Percentiles rank a stretch among this genome's conserved stretches.
Evolutionary conservation across 139 green algal species (phyloP).

Genomic region (Auxenochlorella pyrenoidosa): DNA sequence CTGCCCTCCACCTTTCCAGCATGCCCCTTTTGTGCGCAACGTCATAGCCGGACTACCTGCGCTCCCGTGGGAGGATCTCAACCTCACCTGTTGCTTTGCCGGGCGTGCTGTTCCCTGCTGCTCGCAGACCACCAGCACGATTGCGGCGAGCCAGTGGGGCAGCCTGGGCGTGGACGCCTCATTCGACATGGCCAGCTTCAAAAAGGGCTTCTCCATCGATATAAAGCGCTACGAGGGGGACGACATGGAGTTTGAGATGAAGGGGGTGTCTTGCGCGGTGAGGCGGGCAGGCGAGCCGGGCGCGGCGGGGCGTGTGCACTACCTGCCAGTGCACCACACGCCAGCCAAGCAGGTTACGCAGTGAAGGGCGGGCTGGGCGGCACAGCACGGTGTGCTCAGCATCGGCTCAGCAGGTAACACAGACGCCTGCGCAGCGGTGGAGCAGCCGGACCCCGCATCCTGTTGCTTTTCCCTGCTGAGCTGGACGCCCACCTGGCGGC

Average conservation of each 20-base stretch:
- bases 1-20: too few relatives aligned
- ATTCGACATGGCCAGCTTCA: slow-evolving; percentile 79
- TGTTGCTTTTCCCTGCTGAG: neutral
- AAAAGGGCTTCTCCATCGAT: slow-evolving; percentile 59
- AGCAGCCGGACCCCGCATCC: neutral
- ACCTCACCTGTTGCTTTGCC: neutral
- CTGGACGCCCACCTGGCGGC: too few relatives aligned
- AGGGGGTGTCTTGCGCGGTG: slow-evolving; percentile 68
- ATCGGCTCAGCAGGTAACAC: too few relatives aligned
- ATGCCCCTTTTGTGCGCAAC: too few relatives aligned
- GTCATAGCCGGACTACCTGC: too few relatives aligned
- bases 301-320: too few relatives aligned
- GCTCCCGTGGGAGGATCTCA: too few relatives aligned
- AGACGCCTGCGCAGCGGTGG: too few relatives aligned
- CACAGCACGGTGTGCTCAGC: too few relatives aligned
- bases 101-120: neutral
- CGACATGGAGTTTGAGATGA: slow-evolving; percentile 93
- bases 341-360: too few relatives aligned
- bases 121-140: slow-evolving; percentile 73
- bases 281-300: neutral
- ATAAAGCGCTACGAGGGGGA: slow-evolving; percentile 59
- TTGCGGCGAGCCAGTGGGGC: slow-evolving; percentile 71
- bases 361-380: too few relatives aligned
- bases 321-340: neutral
- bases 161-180: slow-evolving; percentile 82